Percentiles rank a stretch among this genome's conserved stretches.
Conservation (phyloP, 208 protist genomes). For the Leishmania amazonensis region DNA sequence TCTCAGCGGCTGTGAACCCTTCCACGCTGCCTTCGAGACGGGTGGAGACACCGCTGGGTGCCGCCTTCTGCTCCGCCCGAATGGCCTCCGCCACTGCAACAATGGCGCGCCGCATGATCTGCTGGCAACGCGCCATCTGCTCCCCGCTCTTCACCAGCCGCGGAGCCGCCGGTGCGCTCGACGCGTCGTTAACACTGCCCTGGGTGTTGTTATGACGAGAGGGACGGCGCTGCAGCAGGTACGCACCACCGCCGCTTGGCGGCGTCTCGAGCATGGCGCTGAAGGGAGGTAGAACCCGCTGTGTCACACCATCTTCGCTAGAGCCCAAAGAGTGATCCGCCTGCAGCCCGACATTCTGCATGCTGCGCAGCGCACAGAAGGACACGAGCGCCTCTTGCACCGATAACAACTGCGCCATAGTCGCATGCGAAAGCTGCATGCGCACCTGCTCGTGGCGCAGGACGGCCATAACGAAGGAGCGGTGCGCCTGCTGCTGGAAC, state of each 20-base stretch:
- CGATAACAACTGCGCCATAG: slow-evolving; percentile 69
- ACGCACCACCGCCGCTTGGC: slow-evolving; percentile 1
- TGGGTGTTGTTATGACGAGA: slow-evolving; percentile 4
- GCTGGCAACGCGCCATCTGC: slow-evolving; percentile 66
- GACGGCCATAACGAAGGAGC: slow-evolving; percentile 64
- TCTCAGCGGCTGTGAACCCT: slow-evolving; percentile 58
- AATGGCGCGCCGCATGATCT: slow-evolving; percentile 58
- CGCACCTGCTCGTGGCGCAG: slow-evolving; percentile 48
- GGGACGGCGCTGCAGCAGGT: slow-evolving; percentile 21
- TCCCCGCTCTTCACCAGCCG: slow-evolving; percentile 21
- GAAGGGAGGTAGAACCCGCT: slow-evolving; percentile 22
- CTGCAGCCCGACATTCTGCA: slow-evolving; percentile 74
- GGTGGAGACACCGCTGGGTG: not conserved
- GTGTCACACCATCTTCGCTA: not conserved
- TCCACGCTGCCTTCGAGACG: not conserved
- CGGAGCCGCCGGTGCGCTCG: not conserved
- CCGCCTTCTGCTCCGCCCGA: slow-evolving; percentile 25
- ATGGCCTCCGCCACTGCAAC: slow-evolving; percentile 49
- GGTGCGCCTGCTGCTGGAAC: slow-evolving; percentile 69
- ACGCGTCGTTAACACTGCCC: not conserved
- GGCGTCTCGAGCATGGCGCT: slow-evolving; percentile 12
- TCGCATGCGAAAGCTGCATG: slow-evolving; percentile 36
- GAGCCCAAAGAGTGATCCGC: slow-evolving; percentile 4
- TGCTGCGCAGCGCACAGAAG: slow-evolving; percentile 57
- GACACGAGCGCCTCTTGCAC: slow-evolving; percentile 70